Percentiles rank a stretch among this genome's conserved stretches.
phyloP scores from a whole-genome alignment of 345 rosid species.

The sweet orange (Citrus sinensis) region DVS_A1.0 CM039167.1:24530001-24530500 shows the following conservation, averaged over 20 bases:
- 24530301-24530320: constrained; percentile 84
- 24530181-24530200: not conserved
- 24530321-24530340: constrained; percentile 90
- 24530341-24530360: constrained; percentile 92
- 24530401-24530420: constrained; percentile 7
- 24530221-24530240: not conserved
- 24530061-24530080: not conserved
- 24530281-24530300: constrained; percentile 91
- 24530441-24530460: not conserved
- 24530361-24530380: constrained; percentile 39
- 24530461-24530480: constrained; percentile 62
- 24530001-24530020: not conserved
- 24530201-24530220: not conserved
- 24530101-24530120: not conserved
- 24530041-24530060: not conserved
- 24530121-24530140: not conserved
- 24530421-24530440: not conserved
- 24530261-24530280: constrained; percentile 81
- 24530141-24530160: not conserved
- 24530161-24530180: not conserved
- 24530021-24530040: not conserved
- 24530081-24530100: not conserved
- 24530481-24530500: constrained; percentile 81
- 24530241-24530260: constrained; percentile 2
- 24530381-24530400: not conserved